Conservation (phyloP, 1,284 basidiomycete species). For the Ustilago shanxiensis region DNA sequence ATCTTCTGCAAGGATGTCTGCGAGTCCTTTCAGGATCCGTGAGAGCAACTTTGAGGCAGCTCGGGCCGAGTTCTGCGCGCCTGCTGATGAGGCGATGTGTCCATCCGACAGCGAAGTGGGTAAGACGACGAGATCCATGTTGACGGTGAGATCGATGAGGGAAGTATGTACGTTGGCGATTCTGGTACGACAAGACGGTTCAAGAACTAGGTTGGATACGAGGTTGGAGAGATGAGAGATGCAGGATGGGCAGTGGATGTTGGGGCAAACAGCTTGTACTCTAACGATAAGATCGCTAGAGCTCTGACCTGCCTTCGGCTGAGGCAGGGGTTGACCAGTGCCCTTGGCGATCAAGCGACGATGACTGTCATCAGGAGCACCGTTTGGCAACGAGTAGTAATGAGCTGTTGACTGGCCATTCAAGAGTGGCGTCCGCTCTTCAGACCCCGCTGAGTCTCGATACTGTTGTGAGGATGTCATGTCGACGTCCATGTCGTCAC, state of each 20-base stretch:
- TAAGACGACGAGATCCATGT: slow-evolving; percentile 53
- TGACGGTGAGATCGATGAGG: slow-evolving; percentile 68
- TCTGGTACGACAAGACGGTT: slow-evolving; percentile 11
- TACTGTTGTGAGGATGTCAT: not conserved
- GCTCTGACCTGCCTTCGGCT: slow-evolving; percentile 1
- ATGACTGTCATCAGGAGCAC: not conserved
- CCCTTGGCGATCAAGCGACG: slow-evolving; percentile 9
- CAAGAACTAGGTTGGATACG: slow-evolving; percentile 48
- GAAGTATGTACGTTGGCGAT: slow-evolving; percentile 64
- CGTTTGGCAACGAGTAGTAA: slow-evolving; percentile 7
- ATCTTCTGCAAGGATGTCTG: slow-evolving; percentile 35
- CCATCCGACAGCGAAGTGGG: not conserved
- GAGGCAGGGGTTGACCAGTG: not conserved
- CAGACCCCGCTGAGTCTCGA: not conserved
- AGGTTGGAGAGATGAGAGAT: slow-evolving; percentile 69
- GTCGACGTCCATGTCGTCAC: not conserved
- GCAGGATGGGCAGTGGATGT: slow-evolving; percentile 72
- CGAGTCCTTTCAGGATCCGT: slow-evolving; percentile 32
- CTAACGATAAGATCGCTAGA: slow-evolving; percentile 25
- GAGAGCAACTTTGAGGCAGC: slow-evolving; percentile 30
- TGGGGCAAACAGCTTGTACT: slow-evolving; percentile 35
- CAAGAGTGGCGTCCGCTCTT: slow-evolving; percentile 18
- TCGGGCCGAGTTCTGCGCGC: slow-evolving; percentile 24
- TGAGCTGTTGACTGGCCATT: not conserved
- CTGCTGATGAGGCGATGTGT: not conserved